Base-by-base conservation (phyloP, 2,329 filamentous ascomycete species). In the Ceratocystis eucalypticola region DNA sequence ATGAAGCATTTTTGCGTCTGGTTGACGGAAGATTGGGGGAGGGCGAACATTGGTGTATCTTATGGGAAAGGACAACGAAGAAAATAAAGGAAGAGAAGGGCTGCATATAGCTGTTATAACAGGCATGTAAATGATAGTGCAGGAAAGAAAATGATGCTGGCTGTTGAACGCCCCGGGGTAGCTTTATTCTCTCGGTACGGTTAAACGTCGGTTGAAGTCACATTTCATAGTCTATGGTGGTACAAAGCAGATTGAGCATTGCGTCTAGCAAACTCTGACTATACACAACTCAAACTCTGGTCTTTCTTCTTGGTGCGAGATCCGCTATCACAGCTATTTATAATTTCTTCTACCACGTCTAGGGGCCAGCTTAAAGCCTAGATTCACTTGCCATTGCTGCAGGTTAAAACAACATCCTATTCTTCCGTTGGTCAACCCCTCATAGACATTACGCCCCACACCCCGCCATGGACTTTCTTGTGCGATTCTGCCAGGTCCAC, bases 401-500 rank as follows among this genome's bases (percentile, higher is more conserved):
- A 41, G 37, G 37, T 4, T 3, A 1, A 41, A 41, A 41, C 10
- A 41, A 15, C 37, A 41, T 41, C 37, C 37, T 15, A 41, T 41
- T 41, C 37, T 41, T 41, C 10, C 37, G 10, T 4, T 41, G 37
- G 10, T 12, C 37, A 41, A 41, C 37, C 37, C 37, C 37, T 41
- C 37, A 41, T 41, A 41, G 10, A 41, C 37, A 41, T 15, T 15
- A 41, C 10, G 10, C 37, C 37, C 37, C 37, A 41, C 3, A 41
- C 37, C 48, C 48, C 22, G 33, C 17, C 44, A 85, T 86, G 84
- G 84, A 95, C 69, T 97, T 89, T 73, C 82, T 99, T 68, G 86
- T 99, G 70, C 89, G 93, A 71, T 91, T 97, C 74, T 88, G 87
- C 57, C 94, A 97, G 76, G 80, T 83, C 67, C 92, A 97, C 75